phyloP scores from a whole-genome alignment of 352 stramenopile species.

The Globisporangium viniferum region DNA sequence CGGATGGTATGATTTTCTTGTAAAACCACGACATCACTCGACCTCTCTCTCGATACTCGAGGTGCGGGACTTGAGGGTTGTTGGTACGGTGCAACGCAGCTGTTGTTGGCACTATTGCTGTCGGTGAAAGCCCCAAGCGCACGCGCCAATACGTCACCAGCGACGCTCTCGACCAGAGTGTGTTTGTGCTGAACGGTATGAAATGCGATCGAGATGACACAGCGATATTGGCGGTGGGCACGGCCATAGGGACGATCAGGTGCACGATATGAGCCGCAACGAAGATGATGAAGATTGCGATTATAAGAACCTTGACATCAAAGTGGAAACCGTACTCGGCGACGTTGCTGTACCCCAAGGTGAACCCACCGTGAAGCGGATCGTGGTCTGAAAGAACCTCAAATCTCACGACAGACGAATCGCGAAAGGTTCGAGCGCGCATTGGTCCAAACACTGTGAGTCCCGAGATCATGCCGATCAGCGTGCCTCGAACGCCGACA shows the following conservation, averaged over 20 bases:
- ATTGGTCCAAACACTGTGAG: conserved; percentile 23
- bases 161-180: conserved; percentile 16
- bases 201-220: conserved; percentile 17
- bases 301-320: conserved; percentile 15
- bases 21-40: background rate
- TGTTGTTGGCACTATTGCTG: background rate
- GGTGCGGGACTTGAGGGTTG: background rate
- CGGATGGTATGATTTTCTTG: background rate
- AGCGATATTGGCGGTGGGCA: background rate
- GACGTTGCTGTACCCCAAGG: background rate
- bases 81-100: too few relatives aligned
- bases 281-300: background rate
- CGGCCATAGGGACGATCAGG: background rate
- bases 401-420: conserved; percentile 7
- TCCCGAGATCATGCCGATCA: conserved; percentile 22
- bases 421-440: conserved; percentile 6
- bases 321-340: conserved; percentile 14
- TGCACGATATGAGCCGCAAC: background rate
- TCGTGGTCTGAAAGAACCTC: conserved; percentile 1
- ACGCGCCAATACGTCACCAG: conserved; percentile 15
- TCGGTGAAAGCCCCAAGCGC: background rate
- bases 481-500: conserved; percentile 17
- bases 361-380: background rate
- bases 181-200: conserved; percentile 23
- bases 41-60: background rate